These are phyloP conservation scores for Funneliformis mosseae DNA, from an alignment of 192 early-diverging fungal species.

Conservation along the genomic window DNA sequence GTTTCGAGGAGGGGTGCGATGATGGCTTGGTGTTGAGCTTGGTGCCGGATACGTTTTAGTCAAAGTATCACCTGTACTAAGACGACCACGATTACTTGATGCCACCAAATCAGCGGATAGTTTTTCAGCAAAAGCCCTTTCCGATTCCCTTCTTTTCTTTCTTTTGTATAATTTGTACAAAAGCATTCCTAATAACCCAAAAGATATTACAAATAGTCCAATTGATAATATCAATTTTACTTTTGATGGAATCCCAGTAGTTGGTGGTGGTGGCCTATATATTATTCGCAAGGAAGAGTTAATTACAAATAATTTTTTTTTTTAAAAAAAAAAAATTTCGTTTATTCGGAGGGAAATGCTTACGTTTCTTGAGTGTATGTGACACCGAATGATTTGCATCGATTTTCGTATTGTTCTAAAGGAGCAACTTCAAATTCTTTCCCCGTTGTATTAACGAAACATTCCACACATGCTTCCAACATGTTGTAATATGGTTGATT, in stretches of 20 bases:
- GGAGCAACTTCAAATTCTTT: background rate
- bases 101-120: too few relatives aligned
- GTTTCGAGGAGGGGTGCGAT: too few relatives aligned
- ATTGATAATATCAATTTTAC: background rate
- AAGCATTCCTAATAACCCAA: background rate
- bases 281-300: background rate
- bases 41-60: too few relatives aligned
- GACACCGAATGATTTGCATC: background rate
- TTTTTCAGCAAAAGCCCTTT: background rate
- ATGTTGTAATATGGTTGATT: background rate
- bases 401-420: background rate
- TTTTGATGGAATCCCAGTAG: background rate
- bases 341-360: background rate
- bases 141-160: background rate
- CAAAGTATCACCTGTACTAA: too few relatives aligned
- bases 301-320: background rate
- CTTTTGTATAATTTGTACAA: background rate
- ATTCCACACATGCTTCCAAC: background rate
- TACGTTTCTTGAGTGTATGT: background rate
- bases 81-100: too few relatives aligned
- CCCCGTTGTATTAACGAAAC: background rate
- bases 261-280: background rate
- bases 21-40: too few relatives aligned
- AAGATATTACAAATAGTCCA: background rate
- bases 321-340: background rate